Evolutionary conservation across 2,329 filamentous ascomycete species (phyloP).

Genomic region (Ustilaginoidea virens): DNA sequence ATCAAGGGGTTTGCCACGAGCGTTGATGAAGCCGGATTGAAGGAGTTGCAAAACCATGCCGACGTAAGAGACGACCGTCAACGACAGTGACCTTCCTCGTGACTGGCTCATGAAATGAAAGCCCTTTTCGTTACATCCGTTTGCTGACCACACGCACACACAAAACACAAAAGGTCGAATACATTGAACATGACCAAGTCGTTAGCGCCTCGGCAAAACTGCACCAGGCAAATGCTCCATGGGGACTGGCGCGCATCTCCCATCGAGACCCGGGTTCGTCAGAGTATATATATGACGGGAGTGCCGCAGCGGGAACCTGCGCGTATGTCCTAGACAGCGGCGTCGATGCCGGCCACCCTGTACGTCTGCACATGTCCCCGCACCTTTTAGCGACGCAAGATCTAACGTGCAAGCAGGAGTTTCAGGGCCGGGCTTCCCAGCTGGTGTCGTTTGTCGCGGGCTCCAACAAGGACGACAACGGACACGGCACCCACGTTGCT

Average conservation of each 20-base stretch:
- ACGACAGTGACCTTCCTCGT: no score
- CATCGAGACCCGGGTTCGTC: slow-evolving; percentile 9
- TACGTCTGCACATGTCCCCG: slow-evolving; percentile 8
- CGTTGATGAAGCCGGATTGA: slow-evolving; percentile 7
- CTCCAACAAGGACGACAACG: slow-evolving; percentile 13
- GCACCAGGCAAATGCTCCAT: slow-evolving; percentile 19
- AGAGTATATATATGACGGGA: slow-evolving; percentile 18
- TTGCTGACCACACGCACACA: background rate
- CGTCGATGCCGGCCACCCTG: slow-evolving; percentile 16
- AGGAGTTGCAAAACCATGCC: slow-evolving; percentile 10
- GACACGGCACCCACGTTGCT: slow-evolving; percentile 17
- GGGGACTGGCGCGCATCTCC: slow-evolving; percentile 21
- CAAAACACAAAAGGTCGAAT: no score
- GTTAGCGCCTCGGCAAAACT: slow-evolving; percentile 5
- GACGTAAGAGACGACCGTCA: no score
- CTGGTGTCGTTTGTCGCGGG: slow-evolving; percentile 17
- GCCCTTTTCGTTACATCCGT: no score
- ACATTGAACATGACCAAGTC: slow-evolving; percentile 20
- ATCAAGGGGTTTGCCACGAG: slow-evolving; percentile 12
- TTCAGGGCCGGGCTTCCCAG: slow-evolving; percentile 22
- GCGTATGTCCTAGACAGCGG: slow-evolving; percentile 29
- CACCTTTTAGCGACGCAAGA: background rate
- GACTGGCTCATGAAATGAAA: no score
- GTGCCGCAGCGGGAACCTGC: slow-evolving; percentile 19
- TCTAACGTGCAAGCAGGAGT: slow-evolving; percentile 18